These are phyloP conservation scores for Chaetomium fimeti DNA, from an alignment of 495 filamentous ascomycete genomes.

Conservation along the genomic window DNA sequence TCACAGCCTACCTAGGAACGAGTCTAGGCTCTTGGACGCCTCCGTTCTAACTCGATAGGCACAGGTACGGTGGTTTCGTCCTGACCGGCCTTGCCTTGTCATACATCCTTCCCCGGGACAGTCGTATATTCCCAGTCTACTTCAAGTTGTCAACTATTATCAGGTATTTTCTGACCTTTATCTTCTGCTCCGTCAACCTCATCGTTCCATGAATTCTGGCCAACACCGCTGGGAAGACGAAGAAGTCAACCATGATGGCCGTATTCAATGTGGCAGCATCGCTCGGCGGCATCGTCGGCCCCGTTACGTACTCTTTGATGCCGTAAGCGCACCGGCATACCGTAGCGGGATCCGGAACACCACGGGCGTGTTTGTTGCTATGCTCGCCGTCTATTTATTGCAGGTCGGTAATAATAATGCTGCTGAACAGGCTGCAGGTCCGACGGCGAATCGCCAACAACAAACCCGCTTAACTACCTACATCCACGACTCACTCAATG, in stretches of 20 bases:
- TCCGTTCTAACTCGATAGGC: not conserved
- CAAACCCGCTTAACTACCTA: conserved; percentile 55
- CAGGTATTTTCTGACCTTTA: conserved; percentile 58
- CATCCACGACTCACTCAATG: conserved; percentile 60
- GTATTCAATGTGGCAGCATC: conserved; percentile 59
- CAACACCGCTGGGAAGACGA: conserved; percentile 72
- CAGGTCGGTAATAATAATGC: conserved; percentile 52
- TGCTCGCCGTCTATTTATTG: conserved; percentile 47
- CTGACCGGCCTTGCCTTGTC: conserved; percentile 57
- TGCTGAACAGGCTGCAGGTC: conserved; percentile 56
- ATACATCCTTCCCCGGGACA: conserved; percentile 50
- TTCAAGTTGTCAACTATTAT: conserved; percentile 62
- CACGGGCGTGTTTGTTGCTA: conserved; percentile 55
- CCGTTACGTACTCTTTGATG: conserved; percentile 63
- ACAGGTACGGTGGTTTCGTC: conserved; percentile 48
- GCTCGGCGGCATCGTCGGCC: conserved; percentile 66
- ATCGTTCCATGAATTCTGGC: conserved; percentile 51
- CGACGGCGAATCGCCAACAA: conserved; percentile 54
- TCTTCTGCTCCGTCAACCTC: conserved; percentile 55
- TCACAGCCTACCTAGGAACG: conserved; percentile 40
- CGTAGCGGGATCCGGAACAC: conserved; percentile 55
- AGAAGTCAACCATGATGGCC: conserved; percentile 59
- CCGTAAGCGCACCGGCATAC: conserved; percentile 59
- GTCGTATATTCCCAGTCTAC: conserved; percentile 43
- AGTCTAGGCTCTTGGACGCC: not conserved